These are phyloP conservation scores for Peronospora belbahrii DNA, from an alignment of 352 stramenopile species.

Conservation along the genomic window DNA sequence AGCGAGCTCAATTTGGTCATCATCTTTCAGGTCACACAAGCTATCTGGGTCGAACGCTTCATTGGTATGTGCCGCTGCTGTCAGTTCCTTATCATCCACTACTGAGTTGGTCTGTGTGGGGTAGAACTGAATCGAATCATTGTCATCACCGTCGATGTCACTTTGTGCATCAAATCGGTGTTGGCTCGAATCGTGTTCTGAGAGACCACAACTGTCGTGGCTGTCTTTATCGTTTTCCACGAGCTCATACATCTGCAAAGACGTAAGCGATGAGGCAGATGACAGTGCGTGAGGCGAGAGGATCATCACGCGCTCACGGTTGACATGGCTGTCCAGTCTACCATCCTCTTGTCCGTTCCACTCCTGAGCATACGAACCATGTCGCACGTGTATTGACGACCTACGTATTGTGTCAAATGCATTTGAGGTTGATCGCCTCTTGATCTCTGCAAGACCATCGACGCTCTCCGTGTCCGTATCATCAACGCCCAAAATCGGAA, in stretches of 20 bases:
- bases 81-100: constrained; percentile 10
- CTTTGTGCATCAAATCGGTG: constrained; percentile 11
- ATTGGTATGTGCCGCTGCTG: constrained; percentile 1
- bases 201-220: constrained; percentile 15
- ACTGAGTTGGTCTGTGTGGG: constrained; percentile 18
- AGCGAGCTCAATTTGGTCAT: constrained; percentile 14
- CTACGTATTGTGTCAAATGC: constrained; percentile 11
- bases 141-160: constrained; percentile 23
- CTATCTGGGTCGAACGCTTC: constrained; percentile 25
- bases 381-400: constrained; percentile 13
- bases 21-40: constrained; percentile 34
- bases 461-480: constrained; percentile 30
- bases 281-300: constrained; percentile 25
- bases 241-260: constrained; percentile 23
- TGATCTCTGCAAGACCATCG: constrained; percentile 25
- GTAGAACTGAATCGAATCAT: constrained; percentile 40
- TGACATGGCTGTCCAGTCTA: constrained; percentile 13
- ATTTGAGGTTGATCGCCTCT: constrained; percentile 12
- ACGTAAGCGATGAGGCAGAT: constrained; percentile 30
- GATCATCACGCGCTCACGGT: constrained; percentile 22
- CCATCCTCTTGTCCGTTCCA: constrained; percentile 20
- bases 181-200: constrained; percentile 7
- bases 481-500: constrained; percentile 31
- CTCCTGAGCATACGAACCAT: constrained; percentile 21
- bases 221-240: constrained; percentile 24